A percentile compares a stretch with the other conserved stretches of the same genome.
Conservation (phyloP, 169 alveolate species). For the Cyclospora cayetanensis region DNA sequence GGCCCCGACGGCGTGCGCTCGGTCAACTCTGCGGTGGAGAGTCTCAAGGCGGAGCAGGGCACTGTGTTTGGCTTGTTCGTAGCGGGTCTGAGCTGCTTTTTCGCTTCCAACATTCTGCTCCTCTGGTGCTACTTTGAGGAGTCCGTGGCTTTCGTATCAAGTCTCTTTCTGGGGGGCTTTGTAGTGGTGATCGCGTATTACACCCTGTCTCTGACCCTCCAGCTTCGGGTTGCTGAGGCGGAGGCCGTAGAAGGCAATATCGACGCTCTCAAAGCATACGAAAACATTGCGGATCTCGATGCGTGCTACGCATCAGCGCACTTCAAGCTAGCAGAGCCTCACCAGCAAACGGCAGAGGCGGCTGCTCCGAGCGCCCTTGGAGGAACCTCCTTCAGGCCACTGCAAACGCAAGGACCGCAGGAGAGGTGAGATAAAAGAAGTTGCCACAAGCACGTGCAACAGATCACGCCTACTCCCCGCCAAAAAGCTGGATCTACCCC, state of each 20-base stretch:
- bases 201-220: constrained; percentile 28
- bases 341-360: background rate
- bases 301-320: background rate
- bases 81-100: constrained; percentile 26
- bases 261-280: constrained; percentile 59
- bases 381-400: constrained; percentile 3
- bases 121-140: constrained; percentile 48
- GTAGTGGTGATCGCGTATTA: constrained; percentile 38
- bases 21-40: constrained; percentile 69
- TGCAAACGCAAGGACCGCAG: background rate
- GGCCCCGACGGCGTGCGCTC: constrained; percentile 66
- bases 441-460: no score
- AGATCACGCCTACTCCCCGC: no score
- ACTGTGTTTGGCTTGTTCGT: constrained; percentile 49
- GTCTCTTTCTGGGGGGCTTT: constrained; percentile 1
- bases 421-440: background rate
- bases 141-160: background rate
- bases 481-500: no score
- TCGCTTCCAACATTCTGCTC: constrained; percentile 14
- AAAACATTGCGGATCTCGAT: constrained; percentile 63
- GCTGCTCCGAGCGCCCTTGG: background rate
- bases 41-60: constrained; percentile 55
- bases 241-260: constrained; percentile 70
- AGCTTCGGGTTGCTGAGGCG: constrained; percentile 38
- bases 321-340: background rate